Evolutionary conservation across 2,329 filamentous ascomycete species (phyloP), one percentile per base, ranked within the genome.

Genomic region (Aspergillus aculeatus): DNA sequence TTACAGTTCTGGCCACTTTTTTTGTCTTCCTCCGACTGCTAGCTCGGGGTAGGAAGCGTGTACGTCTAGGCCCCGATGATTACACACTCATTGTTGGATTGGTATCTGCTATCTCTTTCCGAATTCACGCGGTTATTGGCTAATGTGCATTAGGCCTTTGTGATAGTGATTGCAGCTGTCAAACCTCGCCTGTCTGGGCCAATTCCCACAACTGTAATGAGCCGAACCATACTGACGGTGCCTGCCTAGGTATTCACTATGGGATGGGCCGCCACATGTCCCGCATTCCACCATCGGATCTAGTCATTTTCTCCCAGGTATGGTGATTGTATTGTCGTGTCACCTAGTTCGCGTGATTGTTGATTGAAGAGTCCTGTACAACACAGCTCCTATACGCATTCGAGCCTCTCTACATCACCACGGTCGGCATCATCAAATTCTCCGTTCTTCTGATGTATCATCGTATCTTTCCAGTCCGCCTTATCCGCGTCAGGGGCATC

Each of bases 371-470:
- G 24, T 26, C 9, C 29, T 11, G 16, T 29, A 19, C 16, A 32
- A 19, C 49, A 21, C 24, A 56, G 54, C n/a, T 56, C 6, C 41
- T 57, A 26, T 57, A 52, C 21, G 55, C n/a, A 11, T 57, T 57
- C 29, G 55, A 57, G 12, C 55, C 55, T 2, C 14, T 57, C 1
- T 57, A 57, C n/a, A 57, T 57, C 24, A 48, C 56, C 5, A 26
- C 32, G 9, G 49, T 47, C n/a, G 56, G 48, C 16, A 21, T 57
- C 35, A 57, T 57, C 26, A 53, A 57, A 19, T 23, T 57, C 16
- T 57, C 56, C 32, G 56, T 57, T 32, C 56, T 57, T 21, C 49
- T 57, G 16, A 57, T 57, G 56, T 57, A 57, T 31, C 24, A 57
- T 21, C 56, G 56, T 23, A 57, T 57, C 16, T 57, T 57, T 23